phyloP scores from a whole-genome alignment of 2,329 filamentous ascomycete species.

The Geoglossum cookeanum region DNA sequence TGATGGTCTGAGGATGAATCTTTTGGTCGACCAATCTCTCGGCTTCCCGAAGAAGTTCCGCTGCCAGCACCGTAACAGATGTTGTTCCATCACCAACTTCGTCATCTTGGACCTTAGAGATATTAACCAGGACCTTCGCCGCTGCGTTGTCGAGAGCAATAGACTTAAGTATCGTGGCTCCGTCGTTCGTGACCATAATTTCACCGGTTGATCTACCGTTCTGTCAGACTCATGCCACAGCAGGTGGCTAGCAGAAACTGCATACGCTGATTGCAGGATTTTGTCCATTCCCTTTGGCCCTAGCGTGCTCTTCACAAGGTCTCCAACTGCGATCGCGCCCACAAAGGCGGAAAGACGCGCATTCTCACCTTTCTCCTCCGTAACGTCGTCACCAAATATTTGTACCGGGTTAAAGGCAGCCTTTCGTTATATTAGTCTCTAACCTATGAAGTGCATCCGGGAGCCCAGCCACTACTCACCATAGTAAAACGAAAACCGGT shows the following conservation, averaged over 20 bases:
- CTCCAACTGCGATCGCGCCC: slow-evolving; percentile 91
- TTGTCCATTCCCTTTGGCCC: slow-evolving; percentile 99
- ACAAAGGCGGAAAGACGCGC: slow-evolving; percentile 96
- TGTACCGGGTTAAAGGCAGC: slow-evolving; percentile 55
- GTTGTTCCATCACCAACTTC: slow-evolving; percentile 97
- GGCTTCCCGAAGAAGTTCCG: slow-evolving; percentile 85
- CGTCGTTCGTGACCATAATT: slow-evolving; percentile 97
- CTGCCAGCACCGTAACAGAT: slow-evolving; percentile 88
- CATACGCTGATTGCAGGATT: slow-evolving; percentile 85
- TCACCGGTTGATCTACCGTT: slow-evolving; percentile 65
- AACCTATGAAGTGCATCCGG: too few relatives aligned
- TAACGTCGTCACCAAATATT: slow-evolving; percentile 94
- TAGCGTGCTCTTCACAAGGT: slow-evolving; percentile 90
- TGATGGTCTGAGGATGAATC: slow-evolving; percentile 98
- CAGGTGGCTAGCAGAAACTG: slow-evolving; percentile 12
- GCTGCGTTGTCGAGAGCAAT: slow-evolving; percentile 97
- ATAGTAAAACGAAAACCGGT: neutral
- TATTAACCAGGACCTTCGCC: slow-evolving; percentile 95
- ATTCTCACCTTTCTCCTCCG: slow-evolving; percentile 97
- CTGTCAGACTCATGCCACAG: slow-evolving; percentile 12
- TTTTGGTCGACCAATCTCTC: slow-evolving; percentile 96
- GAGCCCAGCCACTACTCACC: neutral
- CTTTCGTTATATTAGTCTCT: neutral
- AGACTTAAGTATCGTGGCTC: slow-evolving; percentile 92
- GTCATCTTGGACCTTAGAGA: slow-evolving; percentile 97